Conservation (phyloP, 2,329 filamentous ascomycete species). For the Pseudonectria buxi region DNA sequence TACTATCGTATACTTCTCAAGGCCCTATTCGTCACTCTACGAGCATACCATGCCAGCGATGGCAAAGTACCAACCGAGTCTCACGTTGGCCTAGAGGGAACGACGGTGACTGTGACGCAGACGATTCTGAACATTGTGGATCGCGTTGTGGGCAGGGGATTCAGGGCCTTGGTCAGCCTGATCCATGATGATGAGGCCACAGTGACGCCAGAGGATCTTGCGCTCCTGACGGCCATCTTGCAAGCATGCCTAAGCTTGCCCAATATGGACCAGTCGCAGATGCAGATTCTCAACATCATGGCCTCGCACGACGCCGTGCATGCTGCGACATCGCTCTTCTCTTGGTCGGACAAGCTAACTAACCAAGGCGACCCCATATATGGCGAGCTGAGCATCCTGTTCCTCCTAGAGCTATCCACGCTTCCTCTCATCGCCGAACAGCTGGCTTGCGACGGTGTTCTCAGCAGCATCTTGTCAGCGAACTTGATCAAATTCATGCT, state of each 20-base stretch:
- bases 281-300: constrained; percentile 65
- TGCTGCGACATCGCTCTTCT: constrained; percentile 80
- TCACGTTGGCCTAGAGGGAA: constrained; percentile 27
- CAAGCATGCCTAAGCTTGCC: constrained; percentile 78
- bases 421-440: constrained; percentile 79
- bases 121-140: constrained; percentile 74
- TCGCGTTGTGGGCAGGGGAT: constrained; percentile 71
- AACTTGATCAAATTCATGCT: constrained; percentile 74
- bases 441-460: constrained; percentile 77
- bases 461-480: constrained; percentile 72
- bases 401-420: constrained; percentile 80
- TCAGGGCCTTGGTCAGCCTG: constrained; percentile 71
- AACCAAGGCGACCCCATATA: constrained; percentile 80
- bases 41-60: constrained; percentile 47
- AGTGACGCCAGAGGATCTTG: constrained; percentile 70
- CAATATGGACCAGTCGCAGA: constrained; percentile 63
- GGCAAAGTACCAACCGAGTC: constrained; percentile 24
- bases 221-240: constrained; percentile 78
- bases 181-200: constrained; percentile 67
- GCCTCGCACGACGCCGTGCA: constrained; percentile 67
- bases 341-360: constrained; percentile 82
- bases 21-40: constrained; percentile 75
- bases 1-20: constrained; percentile 83
- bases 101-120: constrained; percentile 43
- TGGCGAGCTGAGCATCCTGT: constrained; percentile 82